Base-by-base conservation (phyloP, 805 yeast genomes). In the Saccharomycopsis schoenii region DNA sequence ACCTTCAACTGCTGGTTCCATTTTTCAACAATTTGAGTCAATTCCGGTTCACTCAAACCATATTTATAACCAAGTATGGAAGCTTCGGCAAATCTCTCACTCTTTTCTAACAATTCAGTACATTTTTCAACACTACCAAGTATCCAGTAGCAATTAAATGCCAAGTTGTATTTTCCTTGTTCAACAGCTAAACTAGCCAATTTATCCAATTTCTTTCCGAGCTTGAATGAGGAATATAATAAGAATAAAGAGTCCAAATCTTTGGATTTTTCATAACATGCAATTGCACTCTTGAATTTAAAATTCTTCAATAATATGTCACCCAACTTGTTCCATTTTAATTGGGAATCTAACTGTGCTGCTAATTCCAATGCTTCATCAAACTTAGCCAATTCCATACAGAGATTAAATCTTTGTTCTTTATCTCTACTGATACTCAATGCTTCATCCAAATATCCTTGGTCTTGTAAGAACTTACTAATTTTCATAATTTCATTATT, bases 401-500 rank as follows among this genome's bases (percentile, higher is more conserved):
- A 93, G 62, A 94, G 83, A 69, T 90, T 97, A 71, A 94, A 94
- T 72, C 84, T 88, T 70, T 96, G 97, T 71, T 93, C 98, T 58
- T 81, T 75, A 72, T 94, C 99, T 66, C 85, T 88, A 3, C 97
- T 84, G 59, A 92, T 81, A 57, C 87, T 80, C 61, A 87, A 78
- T 1, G 99, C 97, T 69, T 90, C 88, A 64, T 90, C 86, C 66
- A 83, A 80, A 72, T 82, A 87, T 24, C 96, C 97, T 75, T 91
- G 96, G 66, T 92, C 89, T 75, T 96, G 98, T 68, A 94, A 81
- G 76, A 94, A 94, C 70, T 97, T 83, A 6, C 98, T 86, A 67
- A 94, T 84, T 70, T 90, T 90, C 67, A 84, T 78, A 68, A 84
- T 75, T 67, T 89, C 90, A 58, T 78, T 82, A 24, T 88, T 82